Evolutionary conservation across 768 basidiomycete genomes (phyloP).

Genomic region (Tulasnella calospora): DNA sequence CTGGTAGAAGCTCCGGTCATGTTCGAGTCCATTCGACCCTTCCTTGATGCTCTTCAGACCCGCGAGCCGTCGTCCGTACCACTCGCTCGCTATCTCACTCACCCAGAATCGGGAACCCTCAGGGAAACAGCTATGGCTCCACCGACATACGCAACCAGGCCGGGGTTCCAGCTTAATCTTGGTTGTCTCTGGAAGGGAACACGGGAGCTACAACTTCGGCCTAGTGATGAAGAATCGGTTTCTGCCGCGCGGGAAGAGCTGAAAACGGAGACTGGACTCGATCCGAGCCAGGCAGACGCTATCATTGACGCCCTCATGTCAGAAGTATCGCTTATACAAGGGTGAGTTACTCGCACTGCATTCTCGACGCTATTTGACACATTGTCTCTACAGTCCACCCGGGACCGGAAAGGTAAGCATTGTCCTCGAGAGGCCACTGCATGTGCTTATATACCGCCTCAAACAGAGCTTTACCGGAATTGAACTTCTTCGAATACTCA

Average conservation of each 20-base stretch:
- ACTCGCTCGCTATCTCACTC: constrained; percentile 50
- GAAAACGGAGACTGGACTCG: constrained; percentile 48
- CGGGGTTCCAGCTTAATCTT: constrained; percentile 55
- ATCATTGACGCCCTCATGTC: constrained; percentile 56
- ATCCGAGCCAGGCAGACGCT: constrained; percentile 67
- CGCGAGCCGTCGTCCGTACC: constrained; percentile 55
- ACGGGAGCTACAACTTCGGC: constrained; percentile 41
- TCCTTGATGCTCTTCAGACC: constrained; percentile 53
- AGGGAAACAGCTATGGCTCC: constrained; percentile 40
- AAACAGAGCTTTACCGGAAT: constrained; percentile 60
- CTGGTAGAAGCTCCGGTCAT: constrained; percentile 61
- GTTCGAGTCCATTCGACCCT: constrained; percentile 64
- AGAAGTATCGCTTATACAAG: constrained; percentile 67
- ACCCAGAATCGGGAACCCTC: constrained; percentile 33
- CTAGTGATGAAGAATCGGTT: constrained; percentile 43
- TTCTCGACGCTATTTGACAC: constrained; percentile 25
- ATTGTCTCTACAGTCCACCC: constrained; percentile 62
- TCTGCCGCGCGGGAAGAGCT: constrained; percentile 46
- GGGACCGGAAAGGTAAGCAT: constrained; percentile 65
- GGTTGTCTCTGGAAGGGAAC: constrained; percentile 48
- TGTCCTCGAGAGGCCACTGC: background rate
- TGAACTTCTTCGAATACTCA: constrained; percentile 63
- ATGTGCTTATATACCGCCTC: background rate
- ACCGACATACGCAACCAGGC: constrained; percentile 51
- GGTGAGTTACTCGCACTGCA: constrained; percentile 40